These are phyloP conservation scores for Ploettnerulaceae sp. DNA, from an alignment of 2,329 filamentous ascomycete species.

Conservation along the genomic window DNA sequence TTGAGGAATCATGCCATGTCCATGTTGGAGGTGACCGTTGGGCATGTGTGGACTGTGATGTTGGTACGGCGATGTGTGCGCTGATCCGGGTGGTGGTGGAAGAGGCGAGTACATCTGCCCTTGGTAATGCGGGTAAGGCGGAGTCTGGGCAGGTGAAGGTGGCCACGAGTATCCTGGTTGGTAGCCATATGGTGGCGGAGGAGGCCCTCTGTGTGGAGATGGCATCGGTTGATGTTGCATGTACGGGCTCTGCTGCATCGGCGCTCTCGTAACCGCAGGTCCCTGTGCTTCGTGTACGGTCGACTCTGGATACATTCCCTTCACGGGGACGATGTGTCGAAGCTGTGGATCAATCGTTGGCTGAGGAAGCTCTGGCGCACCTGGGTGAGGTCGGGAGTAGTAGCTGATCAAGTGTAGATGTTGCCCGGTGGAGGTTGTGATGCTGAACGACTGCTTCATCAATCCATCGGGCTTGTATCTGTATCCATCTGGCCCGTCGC, in stretches of 20 bases:
- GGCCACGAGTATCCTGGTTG: slow-evolving; percentile 47
- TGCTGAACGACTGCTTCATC: slow-evolving; percentile 99
- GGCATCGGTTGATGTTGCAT: slow-evolving; percentile 38
- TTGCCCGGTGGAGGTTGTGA: slow-evolving; percentile 84
- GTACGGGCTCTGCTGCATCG: slow-evolving; percentile 50
- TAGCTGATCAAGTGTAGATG: slow-evolving; percentile 98
- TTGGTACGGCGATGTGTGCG: slow-evolving; percentile 31
- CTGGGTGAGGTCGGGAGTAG: slow-evolving; percentile 75
- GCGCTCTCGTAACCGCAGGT: slow-evolving; percentile 74
- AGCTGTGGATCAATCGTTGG: slow-evolving; percentile 77
- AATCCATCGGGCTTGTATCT: slow-evolving; percentile 93
- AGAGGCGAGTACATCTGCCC: slow-evolving; percentile 33
- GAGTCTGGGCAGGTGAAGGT: slow-evolving; percentile 51
- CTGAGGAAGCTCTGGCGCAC: slow-evolving; percentile 67
- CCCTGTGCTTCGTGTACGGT: slow-evolving; percentile 83
- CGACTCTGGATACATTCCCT: slow-evolving; percentile 96
- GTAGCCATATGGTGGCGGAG: slow-evolving; percentile 38
- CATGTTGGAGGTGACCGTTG: slow-evolving; percentile 17
- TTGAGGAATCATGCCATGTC: slow-evolving; percentile 17
- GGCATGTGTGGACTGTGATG: slow-evolving; percentile 28
- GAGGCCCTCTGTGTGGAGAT: slow-evolving; percentile 36
- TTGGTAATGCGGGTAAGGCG: slow-evolving; percentile 43
- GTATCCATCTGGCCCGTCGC: slow-evolving; percentile 80
- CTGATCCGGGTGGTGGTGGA: slow-evolving; percentile 31
- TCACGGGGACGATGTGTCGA: slow-evolving; percentile 77